phyloP scores from a whole-genome alignment of 768 basidiomycete species.

The Porphyrellus cyaneotinctus region DNA sequence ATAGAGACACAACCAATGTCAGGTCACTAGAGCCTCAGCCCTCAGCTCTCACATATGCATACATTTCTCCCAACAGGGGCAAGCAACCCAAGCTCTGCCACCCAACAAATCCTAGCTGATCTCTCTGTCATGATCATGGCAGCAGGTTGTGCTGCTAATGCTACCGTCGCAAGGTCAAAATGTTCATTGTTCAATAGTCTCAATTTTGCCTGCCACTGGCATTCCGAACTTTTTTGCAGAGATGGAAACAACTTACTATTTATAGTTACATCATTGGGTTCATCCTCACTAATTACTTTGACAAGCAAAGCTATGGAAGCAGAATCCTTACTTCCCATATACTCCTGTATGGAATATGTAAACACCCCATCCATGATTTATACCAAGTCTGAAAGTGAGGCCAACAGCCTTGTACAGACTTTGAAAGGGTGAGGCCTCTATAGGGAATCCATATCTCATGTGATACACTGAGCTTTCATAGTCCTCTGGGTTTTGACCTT shows the following conservation, averaged over 20 bases:
- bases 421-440: slow-evolving; percentile 35
- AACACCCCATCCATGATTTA: slow-evolving; percentile 35
- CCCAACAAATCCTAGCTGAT: too few species aligned
- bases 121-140: too few species aligned
- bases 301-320: neutral
- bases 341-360: slow-evolving; percentile 36
- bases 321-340: slow-evolving; percentile 27
- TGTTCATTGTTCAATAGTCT: too few species aligned
- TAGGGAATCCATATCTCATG: neutral
- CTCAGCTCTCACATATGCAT: too few species aligned
- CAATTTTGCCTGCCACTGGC: too few species aligned
- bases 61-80: too few species aligned
- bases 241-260: too few species aligned
- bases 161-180: too few species aligned
- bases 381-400: slow-evolving; percentile 38
- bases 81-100: neutral
- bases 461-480: slow-evolving; percentile 13
- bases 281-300: slow-evolving; percentile 1
- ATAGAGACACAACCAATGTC: too few species aligned
- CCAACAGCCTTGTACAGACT: slow-evolving; percentile 35
- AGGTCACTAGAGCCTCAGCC: too few species aligned
- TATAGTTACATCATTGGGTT: slow-evolving; percentile 5
- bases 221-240: too few species aligned
- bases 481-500: slow-evolving; percentile 49
- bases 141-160: too few species aligned